Evolutionary conservation across 176 grass and related monocot genomes (phyloP).

Genomic region (Bolboschoenus planiculmis): DNA sequence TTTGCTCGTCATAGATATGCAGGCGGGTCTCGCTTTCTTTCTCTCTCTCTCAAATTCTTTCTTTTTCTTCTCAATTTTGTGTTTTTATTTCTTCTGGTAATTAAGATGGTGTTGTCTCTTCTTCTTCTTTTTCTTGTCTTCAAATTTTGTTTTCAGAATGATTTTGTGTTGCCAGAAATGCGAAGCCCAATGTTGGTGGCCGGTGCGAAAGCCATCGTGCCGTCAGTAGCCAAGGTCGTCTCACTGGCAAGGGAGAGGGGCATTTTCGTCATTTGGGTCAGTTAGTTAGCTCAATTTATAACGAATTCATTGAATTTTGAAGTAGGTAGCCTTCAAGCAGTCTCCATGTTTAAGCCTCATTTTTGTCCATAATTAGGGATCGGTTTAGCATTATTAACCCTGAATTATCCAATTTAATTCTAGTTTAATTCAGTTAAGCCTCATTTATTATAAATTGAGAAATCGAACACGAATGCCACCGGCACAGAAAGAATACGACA

Average conservation of each 20-base stretch:
- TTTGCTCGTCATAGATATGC: conserved; percentile 81
- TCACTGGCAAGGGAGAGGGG: conserved; percentile 49
- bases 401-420: not conserved
- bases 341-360: not conserved
- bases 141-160: conserved; percentile 35
- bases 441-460: not conserved
- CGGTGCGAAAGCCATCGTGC: conserved; percentile 37
- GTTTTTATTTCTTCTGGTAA: not conserved
- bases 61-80: not conserved
- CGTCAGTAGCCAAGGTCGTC: conserved; percentile 37
- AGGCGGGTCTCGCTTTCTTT: conserved; percentile 22
- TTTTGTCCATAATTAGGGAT: not conserved
- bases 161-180: conserved; percentile 52
- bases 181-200: conserved; percentile 44
- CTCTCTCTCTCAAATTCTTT: not conserved
- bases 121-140: not conserved
- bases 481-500: not conserved
- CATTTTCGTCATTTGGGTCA: conserved; percentile 66
- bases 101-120: not conserved
- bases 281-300: not conserved
- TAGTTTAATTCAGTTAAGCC: not conserved
- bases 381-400: not conserved
- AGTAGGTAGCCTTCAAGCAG: not conserved
- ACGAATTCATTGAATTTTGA: not conserved
- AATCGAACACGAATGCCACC: not conserved